Evolutionary conservation across 805 yeast species (phyloP), one percentile per base, ranked within the genome.

Genomic region (Saccharomycopsis capsularis): DNA sequence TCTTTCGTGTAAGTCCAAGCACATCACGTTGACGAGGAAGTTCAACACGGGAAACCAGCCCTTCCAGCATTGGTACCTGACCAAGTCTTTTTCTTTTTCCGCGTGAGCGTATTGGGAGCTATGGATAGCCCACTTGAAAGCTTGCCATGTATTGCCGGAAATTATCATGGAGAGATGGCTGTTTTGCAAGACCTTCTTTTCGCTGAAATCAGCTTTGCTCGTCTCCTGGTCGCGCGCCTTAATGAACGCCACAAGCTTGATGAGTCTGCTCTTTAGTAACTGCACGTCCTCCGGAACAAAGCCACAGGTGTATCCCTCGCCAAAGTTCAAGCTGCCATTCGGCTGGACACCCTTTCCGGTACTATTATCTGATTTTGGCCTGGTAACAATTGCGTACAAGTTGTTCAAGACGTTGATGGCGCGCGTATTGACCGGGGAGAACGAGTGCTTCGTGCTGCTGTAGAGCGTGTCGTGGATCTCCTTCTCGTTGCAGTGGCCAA

Each of bases 21-120:
- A 24, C 9, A 47, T 4, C 9, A 47, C 29, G 29, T 42, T 19
- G 7, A 47, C 7, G 23, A 42, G 18, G 11, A 47, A 41, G 19
- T 34, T 19, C 5, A 42, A 16, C 21, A 47, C 11, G 1, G 41
- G 40, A 4, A 15, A 16, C 50, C 50, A 47, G 13, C 24, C 34
- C 9, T 21, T 5, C 46, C 46, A 47, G 38, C 46, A 42, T 30
- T 18, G 37, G 24, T 42, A 42, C 24, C 30, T 42, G n/a, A 40
- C 13, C n/a, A 13, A 5, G 11, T 25, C 35, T 9, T 19, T 18
- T 16, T 9, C 32, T 6, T 11, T 9, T 9, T 21, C n/a, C 5
- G 21, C 34, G 21, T 11, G 16, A 22, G 5, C 23, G 37, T 23
- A 29, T 16, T 29, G n/a, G 4, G 37, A 32, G 19, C 46, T 29